Conservation (phyloP, 2,329 filamentous ascomycete species). For the Phaeosphaeriaceae sp. region DNA sequence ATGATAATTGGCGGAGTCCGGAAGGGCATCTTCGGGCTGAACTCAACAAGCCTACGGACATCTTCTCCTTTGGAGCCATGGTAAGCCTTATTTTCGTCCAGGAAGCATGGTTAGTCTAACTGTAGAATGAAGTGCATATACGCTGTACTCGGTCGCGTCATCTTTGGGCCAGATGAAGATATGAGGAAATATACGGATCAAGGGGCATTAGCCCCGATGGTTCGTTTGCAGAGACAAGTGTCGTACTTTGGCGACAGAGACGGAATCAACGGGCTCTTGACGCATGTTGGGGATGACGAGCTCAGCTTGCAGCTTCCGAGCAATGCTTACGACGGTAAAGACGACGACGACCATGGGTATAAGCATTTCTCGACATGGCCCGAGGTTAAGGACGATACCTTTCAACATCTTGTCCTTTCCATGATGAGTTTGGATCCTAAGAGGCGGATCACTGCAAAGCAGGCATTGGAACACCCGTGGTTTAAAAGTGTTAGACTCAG, state of each 20-base stretch:
- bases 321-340: conserved; percentile 40
- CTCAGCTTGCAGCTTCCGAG: conserved; percentile 33
- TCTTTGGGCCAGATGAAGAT: conserved; percentile 36
- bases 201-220: conserved; percentile 29
- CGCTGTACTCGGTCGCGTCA: conserved; percentile 27
- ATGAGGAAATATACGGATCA: conserved; percentile 21
- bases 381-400: conserved; percentile 44
- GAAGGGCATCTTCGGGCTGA: conserved; percentile 35
- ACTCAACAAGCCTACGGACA: conserved; percentile 37
- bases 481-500: conserved; percentile 10
- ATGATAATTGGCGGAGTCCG: conserved; percentile 43
- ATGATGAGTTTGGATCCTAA: conserved; percentile 52
- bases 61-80: conserved; percentile 40
- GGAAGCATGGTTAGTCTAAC: not conserved
- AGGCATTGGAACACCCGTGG: conserved; percentile 45
- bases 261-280: conserved; percentile 37
- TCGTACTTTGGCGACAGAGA: conserved; percentile 39
- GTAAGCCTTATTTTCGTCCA: conserved; percentile 16
- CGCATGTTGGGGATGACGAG: conserved; percentile 36
- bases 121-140: conserved; percentile 30
- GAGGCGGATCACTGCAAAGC: conserved; percentile 48
- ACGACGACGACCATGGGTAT: conserved; percentile 34
- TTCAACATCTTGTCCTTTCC: conserved; percentile 48
- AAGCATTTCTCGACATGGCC: conserved; percentile 39
- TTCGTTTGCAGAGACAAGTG: conserved; percentile 38